Conservation (phyloP, 2,329 filamentous ascomycete species). For the Verticillium alfalfae region DNA sequence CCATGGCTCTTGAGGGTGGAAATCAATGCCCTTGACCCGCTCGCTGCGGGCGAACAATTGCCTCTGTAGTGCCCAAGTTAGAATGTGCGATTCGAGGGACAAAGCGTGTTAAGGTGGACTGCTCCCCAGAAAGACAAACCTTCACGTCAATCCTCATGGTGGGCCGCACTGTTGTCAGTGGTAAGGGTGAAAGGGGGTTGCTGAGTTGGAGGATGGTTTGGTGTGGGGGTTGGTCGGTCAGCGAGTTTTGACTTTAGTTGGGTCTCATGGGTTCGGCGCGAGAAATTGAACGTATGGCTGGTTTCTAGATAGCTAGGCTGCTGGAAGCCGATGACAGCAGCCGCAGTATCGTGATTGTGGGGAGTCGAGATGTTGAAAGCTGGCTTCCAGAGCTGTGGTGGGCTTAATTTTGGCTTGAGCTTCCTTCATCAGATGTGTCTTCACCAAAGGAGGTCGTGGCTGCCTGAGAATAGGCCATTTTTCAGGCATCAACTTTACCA, state of each 20-base stretch:
- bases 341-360: neutral
- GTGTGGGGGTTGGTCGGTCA: conserved; percentile 6
- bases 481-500: neutral
- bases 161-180: conserved; percentile 4
- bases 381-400: conserved; percentile 13
- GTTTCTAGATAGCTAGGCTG: neutral
- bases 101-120: conserved; percentile 1
- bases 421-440: conserved; percentile 15
- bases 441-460: conserved; percentile 9
- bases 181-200: conserved; percentile 8
- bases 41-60: conserved; percentile 71
- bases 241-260: neutral
- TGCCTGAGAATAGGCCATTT: conserved; percentile 6
- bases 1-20: conserved; percentile 96
- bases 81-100: conserved; percentile 4
- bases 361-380: conserved; percentile 8
- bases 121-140: conserved; percentile 1
- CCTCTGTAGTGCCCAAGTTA: conserved; percentile 23
- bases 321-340: conserved; percentile 10
- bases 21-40: conserved; percentile 96
- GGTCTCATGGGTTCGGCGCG: conserved; percentile 1
- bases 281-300: neutral
- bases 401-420: conserved; percentile 13
- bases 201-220: conserved; percentile 3
- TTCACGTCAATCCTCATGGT: conserved; percentile 13